Conservation (phyloP, 2,329 filamentous ascomycete species). For the Phyllosticta citriasiana region DNA sequence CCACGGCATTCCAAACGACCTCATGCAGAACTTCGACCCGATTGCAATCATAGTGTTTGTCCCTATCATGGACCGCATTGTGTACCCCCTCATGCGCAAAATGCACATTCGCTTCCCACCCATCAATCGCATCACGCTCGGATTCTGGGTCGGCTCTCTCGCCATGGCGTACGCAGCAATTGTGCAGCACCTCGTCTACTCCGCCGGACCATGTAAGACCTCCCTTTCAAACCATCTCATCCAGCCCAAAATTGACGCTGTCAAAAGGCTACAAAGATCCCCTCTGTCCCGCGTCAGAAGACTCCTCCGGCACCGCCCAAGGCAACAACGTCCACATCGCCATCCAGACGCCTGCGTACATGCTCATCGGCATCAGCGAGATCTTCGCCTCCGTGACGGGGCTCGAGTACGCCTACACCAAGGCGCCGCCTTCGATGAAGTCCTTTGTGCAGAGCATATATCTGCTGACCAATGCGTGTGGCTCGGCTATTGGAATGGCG, state of each 20-base stretch:
- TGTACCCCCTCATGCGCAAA: conserved; percentile 35
- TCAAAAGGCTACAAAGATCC: conserved; percentile 36
- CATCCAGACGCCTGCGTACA: conserved; percentile 36
- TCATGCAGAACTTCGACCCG: conserved; percentile 40
- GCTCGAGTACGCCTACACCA: conserved; percentile 40
- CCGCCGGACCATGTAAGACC: conserved; percentile 29
- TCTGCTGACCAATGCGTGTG: conserved; percentile 51
- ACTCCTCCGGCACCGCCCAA: conserved; percentile 21
- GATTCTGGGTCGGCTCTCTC: conserved; percentile 42
- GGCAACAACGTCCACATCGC: conserved; percentile 34
- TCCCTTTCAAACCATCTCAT: background rate
- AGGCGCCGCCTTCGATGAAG: conserved; percentile 38
- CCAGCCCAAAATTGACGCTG: background rate
- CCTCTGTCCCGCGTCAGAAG: conserved; percentile 22
- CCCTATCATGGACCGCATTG: conserved; percentile 32
- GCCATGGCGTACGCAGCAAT: conserved; percentile 47
- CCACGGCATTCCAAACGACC: conserved; percentile 38
- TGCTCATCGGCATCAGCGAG: conserved; percentile 38
- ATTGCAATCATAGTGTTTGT: conserved; percentile 39
- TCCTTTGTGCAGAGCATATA: conserved; percentile 44
- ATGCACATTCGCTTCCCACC: conserved; percentile 35
- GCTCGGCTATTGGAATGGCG: conserved; percentile 52
- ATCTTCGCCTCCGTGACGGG: conserved; percentile 40
- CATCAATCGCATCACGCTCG: conserved; percentile 45
- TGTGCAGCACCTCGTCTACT: conserved; percentile 49